phyloP scores from a whole-genome alignment of 139 green algal genomes.

The Micromonas pusilla region DNA sequence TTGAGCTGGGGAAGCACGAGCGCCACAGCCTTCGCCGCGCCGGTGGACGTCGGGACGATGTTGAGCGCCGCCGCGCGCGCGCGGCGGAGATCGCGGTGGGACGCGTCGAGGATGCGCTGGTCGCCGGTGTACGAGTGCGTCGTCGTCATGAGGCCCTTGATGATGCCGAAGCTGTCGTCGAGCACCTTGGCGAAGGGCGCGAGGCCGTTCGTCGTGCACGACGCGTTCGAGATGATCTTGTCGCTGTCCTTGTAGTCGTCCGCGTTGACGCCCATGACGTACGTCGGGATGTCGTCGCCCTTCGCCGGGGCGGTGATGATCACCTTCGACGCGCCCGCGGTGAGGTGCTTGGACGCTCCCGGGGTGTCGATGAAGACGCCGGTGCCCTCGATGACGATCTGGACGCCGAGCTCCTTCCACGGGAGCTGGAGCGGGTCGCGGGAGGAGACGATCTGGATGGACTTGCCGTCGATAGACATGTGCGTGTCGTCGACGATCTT shows the following conservation, averaged over 20 bases:
- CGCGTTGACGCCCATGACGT: conserved; percentile 54
- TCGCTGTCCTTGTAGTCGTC: conserved; percentile 40
- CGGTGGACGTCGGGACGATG: conserved; percentile 58
- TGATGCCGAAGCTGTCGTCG: conserved; percentile 50
- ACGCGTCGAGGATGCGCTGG: conserved; percentile 49
- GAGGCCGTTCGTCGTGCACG: conserved; percentile 62
- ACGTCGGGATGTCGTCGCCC: conserved; percentile 50
- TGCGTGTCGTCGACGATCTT: conserved; percentile 43
- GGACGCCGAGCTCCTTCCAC: conserved; percentile 46
- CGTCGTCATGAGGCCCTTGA: conserved; percentile 58
- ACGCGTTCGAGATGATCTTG: conserved; percentile 53
- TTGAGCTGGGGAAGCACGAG: conserved; percentile 53
- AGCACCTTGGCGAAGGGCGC: conserved; percentile 58
- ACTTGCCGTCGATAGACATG: conserved; percentile 54
- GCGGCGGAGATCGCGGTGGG: conserved; percentile 52
- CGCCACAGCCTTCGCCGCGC: conserved; percentile 54
- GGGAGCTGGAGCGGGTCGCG: conserved; percentile 48
- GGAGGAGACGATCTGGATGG: conserved; percentile 50
- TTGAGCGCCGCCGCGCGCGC: conserved; percentile 52
- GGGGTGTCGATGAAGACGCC: conserved; percentile 51
- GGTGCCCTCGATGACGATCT: conserved; percentile 55
- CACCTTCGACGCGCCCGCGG: conserved; percentile 53
- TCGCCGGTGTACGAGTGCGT: conserved; percentile 61
- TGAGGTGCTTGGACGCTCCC: conserved; percentile 51
- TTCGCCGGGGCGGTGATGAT: conserved; percentile 57